phyloP scores from a whole-genome alignment of 495 filamentous ascomycete genomes.

The Bombardia bombarda region DNA sequence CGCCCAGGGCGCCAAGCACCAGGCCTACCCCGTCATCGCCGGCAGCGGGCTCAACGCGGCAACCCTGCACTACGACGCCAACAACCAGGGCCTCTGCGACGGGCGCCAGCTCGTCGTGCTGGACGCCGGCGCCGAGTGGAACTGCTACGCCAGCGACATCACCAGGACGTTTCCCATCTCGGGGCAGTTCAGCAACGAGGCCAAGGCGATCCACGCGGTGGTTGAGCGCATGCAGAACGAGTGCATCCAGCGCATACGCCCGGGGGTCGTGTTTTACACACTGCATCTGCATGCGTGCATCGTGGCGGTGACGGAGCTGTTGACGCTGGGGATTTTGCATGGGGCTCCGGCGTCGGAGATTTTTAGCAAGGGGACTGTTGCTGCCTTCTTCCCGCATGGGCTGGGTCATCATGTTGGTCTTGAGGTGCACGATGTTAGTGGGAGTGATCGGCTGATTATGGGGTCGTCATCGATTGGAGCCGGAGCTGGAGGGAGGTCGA shows the following conservation, averaged over 20 bases:
- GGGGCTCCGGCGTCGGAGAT: slow-evolving; percentile 57
- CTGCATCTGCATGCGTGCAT: slow-evolving; percentile 64
- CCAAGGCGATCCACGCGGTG: slow-evolving; percentile 59
- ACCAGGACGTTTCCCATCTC: slow-evolving; percentile 78
- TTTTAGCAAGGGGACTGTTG: slow-evolving; percentile 54
- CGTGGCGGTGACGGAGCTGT: slow-evolving; percentile 62
- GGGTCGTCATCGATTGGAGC: not conserved
- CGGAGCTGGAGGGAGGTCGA: not conserved
- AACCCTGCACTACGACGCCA: slow-evolving; percentile 77
- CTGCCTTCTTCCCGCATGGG: slow-evolving; percentile 88
- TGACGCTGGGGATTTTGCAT: slow-evolving; percentile 58
- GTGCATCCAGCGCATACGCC: slow-evolving; percentile 58
- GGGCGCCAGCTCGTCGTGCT: slow-evolving; percentile 66
- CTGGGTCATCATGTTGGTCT: slow-evolving; percentile 84
- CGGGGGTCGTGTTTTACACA: slow-evolving; percentile 58
- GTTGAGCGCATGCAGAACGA: slow-evolving; percentile 79
- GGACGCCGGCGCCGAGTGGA: slow-evolving; percentile 79
- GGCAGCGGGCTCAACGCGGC: slow-evolving; percentile 70
- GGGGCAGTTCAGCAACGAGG: slow-evolving; percentile 57
- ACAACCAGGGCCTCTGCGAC: slow-evolving; percentile 60
- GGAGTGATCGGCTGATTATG: slow-evolving; percentile 16
- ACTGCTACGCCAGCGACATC: slow-evolving; percentile 84
- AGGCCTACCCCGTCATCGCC: slow-evolving; percentile 83
- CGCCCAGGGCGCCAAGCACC: slow-evolving; percentile 59
- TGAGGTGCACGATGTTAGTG: slow-evolving; percentile 77